A percentile compares a stretch with the other conserved stretches of the same genome.
These are phyloP conservation scores for Dichotomopilus funicola DNA, from an alignment of 2,329 filamentous ascomycete genomes.

Conservation along the genomic window DNA sequence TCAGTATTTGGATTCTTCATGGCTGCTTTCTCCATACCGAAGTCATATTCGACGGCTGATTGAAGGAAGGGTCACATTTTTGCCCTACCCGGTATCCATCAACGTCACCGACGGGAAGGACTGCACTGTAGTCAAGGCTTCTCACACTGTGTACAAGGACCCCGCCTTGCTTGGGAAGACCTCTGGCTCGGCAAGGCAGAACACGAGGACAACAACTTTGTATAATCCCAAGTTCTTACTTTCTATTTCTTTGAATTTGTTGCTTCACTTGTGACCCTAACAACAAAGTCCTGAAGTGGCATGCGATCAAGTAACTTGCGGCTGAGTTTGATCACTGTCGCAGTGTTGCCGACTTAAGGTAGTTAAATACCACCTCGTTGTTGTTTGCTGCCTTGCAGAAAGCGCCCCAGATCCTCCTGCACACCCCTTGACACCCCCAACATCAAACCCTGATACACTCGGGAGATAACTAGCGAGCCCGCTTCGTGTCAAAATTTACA, in stretches of 20 bases:
- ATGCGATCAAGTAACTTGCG: conserved; percentile 1
- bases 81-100: too few species aligned
- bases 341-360: neutral
- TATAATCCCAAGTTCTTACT: neutral
- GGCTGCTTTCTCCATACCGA: too few species aligned
- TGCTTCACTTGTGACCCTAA: too few species aligned
- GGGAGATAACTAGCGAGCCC: conserved; percentile 5
- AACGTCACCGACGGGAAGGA: too few species aligned
- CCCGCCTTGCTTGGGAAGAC: too few species aligned
- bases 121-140: too few species aligned
- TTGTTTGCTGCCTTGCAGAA: neutral
- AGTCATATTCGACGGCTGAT: too few species aligned
- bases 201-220: too few species aligned
- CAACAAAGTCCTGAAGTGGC: neutral
- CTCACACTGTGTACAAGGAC: too few species aligned
- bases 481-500: neutral
- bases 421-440: neutral
- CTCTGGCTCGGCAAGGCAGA: too few species aligned
- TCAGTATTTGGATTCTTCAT: neutral
- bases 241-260: neutral
- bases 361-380: conserved; percentile 7
- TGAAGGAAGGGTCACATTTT: too few species aligned
- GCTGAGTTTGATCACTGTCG: conserved; percentile 8
- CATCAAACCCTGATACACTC: conserved; percentile 15
- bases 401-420: neutral